Base-by-base conservation (phyloP, 2,329 filamentous ascomycete genomes). In the Cytospora chrysosperma region DNA sequence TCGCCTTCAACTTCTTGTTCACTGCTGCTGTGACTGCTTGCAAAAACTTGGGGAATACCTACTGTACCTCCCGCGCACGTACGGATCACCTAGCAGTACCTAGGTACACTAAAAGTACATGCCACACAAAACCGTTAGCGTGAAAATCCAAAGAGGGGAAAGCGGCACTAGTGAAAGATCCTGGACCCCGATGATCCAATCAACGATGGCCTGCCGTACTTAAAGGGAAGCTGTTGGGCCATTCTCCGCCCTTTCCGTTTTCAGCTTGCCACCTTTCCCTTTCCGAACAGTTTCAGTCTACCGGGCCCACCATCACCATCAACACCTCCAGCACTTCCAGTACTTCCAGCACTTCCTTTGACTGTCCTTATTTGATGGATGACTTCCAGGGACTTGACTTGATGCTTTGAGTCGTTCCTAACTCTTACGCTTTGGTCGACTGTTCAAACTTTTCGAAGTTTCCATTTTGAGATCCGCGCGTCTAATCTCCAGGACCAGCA, bases 141-240 rank as follows among this genome's bases (percentile, higher is more conserved):
- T 47, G n/a, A 47, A 47, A 24, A 8, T 24, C 43, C 43, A 19
- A 47, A 47, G 43, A 47, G 43, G 43, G 43, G 43, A 47, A 47
- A 24, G n/a, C 43, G 21, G 43, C 43, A 10, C 43, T 47, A 47
- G 43, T 47, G 13, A 4, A 47, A 47, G n/a, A 21, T 24, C 40
- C 43, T 47, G n/a, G 43, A 10, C 43, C n/a, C 21, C 12, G 17
- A 21, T 34, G 2, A 10, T 21, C 59, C 59, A 61, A 61, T 61
- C 59, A 61, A n/a, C 24, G 24, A 50, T 24, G 37, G 37, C 21
- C 9, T 3, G 53, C 54, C 8, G 51, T 61, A 55, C 51, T 61
- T 61, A 55, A 55, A 47, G 43, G 59, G 59, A 61, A 61, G 40
- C 59, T 61, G 51, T 21, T 47, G 43, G n/a, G 43, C 5, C n/a